These are phyloP conservation scores for Colletotrichum lindemuthianum DNA, from an alignment of 2,329 filamentous ascomycete species.

Conservation along the genomic window DNA sequence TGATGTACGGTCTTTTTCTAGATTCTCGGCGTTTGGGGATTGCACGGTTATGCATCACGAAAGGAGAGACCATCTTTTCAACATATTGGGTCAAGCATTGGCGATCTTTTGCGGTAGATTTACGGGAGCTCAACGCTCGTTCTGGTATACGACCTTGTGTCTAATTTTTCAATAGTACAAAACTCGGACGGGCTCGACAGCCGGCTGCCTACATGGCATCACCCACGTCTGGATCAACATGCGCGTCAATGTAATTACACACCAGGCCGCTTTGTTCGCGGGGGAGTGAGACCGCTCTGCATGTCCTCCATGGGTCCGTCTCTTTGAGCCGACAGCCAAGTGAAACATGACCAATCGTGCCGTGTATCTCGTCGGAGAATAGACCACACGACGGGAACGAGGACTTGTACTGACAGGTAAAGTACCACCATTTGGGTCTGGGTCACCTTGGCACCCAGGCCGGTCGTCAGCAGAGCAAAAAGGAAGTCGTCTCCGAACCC, in stretches of 20 bases:
- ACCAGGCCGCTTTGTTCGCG: background rate
- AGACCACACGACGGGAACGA: background rate
- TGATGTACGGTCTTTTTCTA: background rate
- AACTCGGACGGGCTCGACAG: conserved; percentile 7
- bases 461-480: conserved; percentile 37
- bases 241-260: too few species aligned
- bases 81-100: conserved; percentile 36
- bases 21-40: conserved; percentile 25
- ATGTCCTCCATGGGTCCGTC: background rate
- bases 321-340: background rate
- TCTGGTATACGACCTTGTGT: conserved; percentile 11
- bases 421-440: too few species aligned
- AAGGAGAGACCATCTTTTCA: conserved; percentile 36
- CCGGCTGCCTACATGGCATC: background rate
- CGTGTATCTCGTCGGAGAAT: background rate
- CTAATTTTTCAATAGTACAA: conserved; percentile 15
- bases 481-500: conserved; percentile 22
- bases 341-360: conserved; percentile 5
- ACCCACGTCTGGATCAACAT: background rate
- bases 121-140: conserved; percentile 37
- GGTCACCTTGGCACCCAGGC: too few species aligned
- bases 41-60: conserved; percentile 28
- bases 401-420: too few species aligned
- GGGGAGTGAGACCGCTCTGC: conserved; percentile 22
- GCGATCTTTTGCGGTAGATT: conserved; percentile 30